phyloP scores from a whole-genome alignment of 1,139 yeast species.

The Candida labiduridarum region DNA sequence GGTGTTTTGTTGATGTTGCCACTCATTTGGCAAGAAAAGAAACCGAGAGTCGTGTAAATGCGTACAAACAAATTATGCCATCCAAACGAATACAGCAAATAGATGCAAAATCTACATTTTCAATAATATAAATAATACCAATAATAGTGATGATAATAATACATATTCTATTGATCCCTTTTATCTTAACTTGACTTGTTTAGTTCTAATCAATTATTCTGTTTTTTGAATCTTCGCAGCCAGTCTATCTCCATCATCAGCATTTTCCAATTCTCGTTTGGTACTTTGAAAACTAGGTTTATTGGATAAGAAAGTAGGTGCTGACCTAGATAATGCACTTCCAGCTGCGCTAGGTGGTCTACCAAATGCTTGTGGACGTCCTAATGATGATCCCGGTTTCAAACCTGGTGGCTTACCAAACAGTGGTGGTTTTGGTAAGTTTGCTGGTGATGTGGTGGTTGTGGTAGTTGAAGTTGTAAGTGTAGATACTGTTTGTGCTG shows the following conservation, averaged over 20 bases:
- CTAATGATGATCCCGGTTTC: constrained; percentile 18
- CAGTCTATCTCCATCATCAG: constrained; percentile 8
- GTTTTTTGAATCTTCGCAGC: constrained; percentile 4
- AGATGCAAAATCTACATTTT: constrained; percentile 1
- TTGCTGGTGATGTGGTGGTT: constrained; percentile 14
- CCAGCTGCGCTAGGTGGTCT: constrained; percentile 21
- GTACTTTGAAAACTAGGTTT: constrained; percentile 23
- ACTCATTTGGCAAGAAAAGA: not conserved
- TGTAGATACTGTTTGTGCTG: constrained; percentile 6
- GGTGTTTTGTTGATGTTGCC: constrained; percentile 2
- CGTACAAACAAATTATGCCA: not conserved
- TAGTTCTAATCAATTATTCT: not conserved
- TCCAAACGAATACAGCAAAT: not conserved
- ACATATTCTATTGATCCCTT: not conserved
- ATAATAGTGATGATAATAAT: constrained; percentile 4
- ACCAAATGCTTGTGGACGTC: constrained; percentile 24
- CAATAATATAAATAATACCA: not conserved
- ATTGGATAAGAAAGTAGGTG: constrained; percentile 35
- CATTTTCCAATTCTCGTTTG: constrained; percentile 18
- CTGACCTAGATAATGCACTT: constrained; percentile 26
- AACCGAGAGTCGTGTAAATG: not conserved
- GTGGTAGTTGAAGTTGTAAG: constrained; percentile 9
- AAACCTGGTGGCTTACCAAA: constrained; percentile 21
- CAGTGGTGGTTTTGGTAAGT: constrained; percentile 14
- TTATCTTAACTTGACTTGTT: not conserved